phyloP scores from a whole-genome alignment of 352 stramenopile species.

The Globisporangium barbulae region DNA sequence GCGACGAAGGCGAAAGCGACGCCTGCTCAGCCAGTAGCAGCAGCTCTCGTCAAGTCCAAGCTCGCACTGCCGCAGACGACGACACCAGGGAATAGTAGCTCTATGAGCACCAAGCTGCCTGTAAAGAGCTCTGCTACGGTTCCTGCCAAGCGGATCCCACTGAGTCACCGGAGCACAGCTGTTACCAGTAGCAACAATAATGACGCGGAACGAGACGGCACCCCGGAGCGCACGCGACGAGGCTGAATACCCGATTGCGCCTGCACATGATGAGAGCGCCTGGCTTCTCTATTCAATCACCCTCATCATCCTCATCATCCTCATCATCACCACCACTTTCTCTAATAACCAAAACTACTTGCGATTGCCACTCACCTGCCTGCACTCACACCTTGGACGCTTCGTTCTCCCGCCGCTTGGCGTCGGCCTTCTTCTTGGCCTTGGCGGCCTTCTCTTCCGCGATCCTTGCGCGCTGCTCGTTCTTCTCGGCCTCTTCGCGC shows the following conservation, averaged over 20 bases:
- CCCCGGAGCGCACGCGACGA: slow-evolving; percentile 15
- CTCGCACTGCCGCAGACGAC: background rate
- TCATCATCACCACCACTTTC: background rate
- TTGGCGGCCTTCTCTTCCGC: slow-evolving; percentile 22
- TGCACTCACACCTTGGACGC: background rate
- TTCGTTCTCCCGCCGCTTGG: background rate
- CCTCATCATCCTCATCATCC: background rate
- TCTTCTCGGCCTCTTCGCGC: slow-evolving; percentile 43
- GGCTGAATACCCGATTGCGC: background rate
- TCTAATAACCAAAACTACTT: background rate
- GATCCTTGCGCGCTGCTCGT: slow-evolving; percentile 25
- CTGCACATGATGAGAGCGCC: background rate
- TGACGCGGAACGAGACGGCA: slow-evolving; percentile 26
- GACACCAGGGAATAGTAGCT: background rate
- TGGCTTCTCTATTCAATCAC: slow-evolving; percentile 7
- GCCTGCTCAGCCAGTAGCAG: background rate
- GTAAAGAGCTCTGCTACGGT: background rate
- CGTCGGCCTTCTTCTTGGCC: slow-evolving; percentile 11
- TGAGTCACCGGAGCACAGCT: slow-evolving; percentile 8
- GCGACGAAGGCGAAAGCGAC: background rate
- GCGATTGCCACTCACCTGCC: background rate
- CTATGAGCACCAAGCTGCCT: background rate
- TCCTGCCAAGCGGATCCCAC: slow-evolving; percentile 2
- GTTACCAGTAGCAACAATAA: slow-evolving; percentile 25
- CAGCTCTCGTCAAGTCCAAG: slow-evolving; percentile 3